Percentiles rank a stretch among this genome's conserved stretches.
Conservation (phyloP, 257 asterid genomes). For the Nicotiana paniculata region DNA sequence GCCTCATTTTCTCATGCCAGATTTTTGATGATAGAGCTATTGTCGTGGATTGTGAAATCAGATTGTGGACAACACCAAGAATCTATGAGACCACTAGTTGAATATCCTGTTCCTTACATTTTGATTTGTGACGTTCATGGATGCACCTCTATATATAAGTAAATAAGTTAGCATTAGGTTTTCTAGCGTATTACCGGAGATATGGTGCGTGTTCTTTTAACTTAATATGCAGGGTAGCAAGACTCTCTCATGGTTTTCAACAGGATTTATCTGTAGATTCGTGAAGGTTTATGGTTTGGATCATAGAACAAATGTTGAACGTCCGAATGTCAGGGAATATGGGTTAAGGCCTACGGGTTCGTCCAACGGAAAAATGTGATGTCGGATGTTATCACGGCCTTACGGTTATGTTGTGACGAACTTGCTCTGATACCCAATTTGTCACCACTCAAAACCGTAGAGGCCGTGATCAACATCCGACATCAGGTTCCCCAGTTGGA, state of each 20-base stretch:
- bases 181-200: not conserved
- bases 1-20: conserved; percentile 61
- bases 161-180: not conserved
- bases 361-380: not conserved
- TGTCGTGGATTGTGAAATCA: not conserved
- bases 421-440: not conserved
- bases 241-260: not conserved
- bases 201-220: not conserved
- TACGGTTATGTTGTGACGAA: not conserved
- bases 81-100: not conserved
- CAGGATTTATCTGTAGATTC: not conserved
- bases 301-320: not conserved
- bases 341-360: not conserved
- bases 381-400: not conserved
- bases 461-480: not conserved
- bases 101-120: not conserved
- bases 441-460: not conserved
- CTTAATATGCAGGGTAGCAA: not conserved
- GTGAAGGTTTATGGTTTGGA: not conserved
- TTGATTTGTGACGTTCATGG: not conserved
- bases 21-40: conserved; percentile 27
- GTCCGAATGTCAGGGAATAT: not conserved
- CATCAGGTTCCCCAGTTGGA: not conserved
- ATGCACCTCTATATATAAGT: not conserved
- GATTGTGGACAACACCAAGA: not conserved